Evolutionary conservation across 139 green algal genomes (phyloP).

Genomic region (Micractinium conductrix): DNA sequence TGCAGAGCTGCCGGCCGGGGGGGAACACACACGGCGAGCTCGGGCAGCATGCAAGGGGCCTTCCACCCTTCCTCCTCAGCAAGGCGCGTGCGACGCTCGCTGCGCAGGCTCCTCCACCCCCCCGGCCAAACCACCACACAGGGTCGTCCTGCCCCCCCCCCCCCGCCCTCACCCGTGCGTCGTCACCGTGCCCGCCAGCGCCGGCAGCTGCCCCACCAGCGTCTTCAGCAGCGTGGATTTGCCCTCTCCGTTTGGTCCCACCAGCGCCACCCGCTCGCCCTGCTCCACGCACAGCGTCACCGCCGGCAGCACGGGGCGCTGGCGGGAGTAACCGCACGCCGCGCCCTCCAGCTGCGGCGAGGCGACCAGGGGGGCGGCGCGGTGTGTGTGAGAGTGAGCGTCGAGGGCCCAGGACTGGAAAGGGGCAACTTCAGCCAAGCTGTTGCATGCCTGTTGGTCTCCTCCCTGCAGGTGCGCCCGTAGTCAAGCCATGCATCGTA

Average conservation of each 20-base stretch:
- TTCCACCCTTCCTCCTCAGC: background rate
- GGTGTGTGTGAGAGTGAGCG: no score
- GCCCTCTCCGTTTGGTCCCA: slow-evolving; percentile 47
- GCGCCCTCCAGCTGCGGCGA: slow-evolving; percentile 60
- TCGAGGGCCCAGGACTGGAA: no score
- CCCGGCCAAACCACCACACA: no score
- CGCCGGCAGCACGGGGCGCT: slow-evolving; percentile 42
- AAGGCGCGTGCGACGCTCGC: background rate
- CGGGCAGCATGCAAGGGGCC: background rate
- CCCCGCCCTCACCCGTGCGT: background rate
- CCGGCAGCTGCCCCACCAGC: slow-evolving; percentile 43
- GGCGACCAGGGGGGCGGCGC: no score
- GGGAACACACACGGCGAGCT: background rate
- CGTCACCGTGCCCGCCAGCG: slow-evolving; percentile 13
- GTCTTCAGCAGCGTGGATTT: slow-evolving; percentile 78
- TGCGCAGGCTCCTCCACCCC: background rate
- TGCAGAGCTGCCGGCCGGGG: slow-evolving; percentile 21
- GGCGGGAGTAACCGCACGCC: slow-evolving; percentile 49
- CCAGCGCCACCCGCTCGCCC: slow-evolving; percentile 22
- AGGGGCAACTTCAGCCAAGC: no score
- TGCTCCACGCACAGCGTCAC: slow-evolving; percentile 72
- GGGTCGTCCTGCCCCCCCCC: background rate
- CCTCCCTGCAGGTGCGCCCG: no score
- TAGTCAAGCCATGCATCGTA: background rate
- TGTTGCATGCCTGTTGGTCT: no score